phyloP scores from a whole-genome alignment of 2,329 filamentous ascomycete species.

The Epichloe aotearoae region DNA sequence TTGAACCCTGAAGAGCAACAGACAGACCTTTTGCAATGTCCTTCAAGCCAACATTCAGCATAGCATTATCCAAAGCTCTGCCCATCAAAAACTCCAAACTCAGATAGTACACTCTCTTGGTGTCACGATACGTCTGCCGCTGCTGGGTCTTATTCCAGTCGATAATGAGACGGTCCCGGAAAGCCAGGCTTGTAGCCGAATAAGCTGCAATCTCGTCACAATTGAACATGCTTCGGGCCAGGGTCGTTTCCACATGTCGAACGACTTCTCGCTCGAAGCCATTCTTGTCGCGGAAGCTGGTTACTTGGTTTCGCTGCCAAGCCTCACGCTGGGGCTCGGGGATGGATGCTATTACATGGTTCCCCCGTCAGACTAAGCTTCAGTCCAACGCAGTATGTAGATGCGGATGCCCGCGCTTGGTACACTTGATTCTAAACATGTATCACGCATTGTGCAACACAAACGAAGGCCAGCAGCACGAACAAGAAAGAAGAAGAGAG shows the following conservation, averaged over 20 bases:
- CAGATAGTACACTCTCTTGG: constrained; percentile 93
- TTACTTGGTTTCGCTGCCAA: constrained; percentile 51
- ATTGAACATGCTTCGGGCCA: constrained; percentile 94
- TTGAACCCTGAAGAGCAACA: not conserved
- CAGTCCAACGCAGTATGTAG: not conserved
- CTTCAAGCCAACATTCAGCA: constrained; percentile 90
- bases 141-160: constrained; percentile 99
- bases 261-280: constrained; percentile 82
- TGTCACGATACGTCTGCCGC: constrained; percentile 77
- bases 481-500: not conserved
- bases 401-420: not conserved
- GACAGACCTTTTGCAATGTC: constrained; percentile 61
- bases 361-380: not conserved
- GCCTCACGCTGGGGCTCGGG: constrained; percentile 78
- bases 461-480: not conserved
- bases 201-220: constrained; percentile 94
- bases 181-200: constrained; percentile 77
- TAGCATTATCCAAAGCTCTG: constrained; percentile 89
- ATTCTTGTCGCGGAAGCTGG: constrained; percentile 64
- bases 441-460: not conserved
- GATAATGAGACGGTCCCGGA: constrained; percentile 82
- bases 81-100: constrained; percentile 98
- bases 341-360: constrained; percentile 47
- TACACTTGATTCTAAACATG: not conserved
- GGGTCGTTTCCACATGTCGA: constrained; percentile 87